Conservation (phyloP, 176 grass and related monocot genomes). For the Thalia dealbata region DNA sequence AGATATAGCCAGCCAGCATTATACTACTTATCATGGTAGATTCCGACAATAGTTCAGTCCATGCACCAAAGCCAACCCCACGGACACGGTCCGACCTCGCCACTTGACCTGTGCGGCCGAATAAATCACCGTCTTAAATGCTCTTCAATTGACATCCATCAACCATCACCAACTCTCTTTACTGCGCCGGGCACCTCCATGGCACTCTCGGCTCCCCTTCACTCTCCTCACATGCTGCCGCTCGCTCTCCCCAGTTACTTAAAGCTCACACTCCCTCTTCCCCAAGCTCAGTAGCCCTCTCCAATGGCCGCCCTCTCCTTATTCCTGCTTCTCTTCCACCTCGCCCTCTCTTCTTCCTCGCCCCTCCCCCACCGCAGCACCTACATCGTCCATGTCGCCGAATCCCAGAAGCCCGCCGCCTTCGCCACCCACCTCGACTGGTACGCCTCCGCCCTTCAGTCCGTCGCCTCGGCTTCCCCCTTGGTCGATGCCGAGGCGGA, state of each 20-base stretch:
- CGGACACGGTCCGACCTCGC: neutral
- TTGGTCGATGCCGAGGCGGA: constrained; percentile 15
- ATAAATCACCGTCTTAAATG: neutral
- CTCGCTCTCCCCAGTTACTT: neutral
- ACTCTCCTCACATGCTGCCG: neutral
- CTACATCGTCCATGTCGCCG: constrained; percentile 82
- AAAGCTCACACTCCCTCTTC: neutral
- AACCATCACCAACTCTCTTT: constrained; percentile 6
- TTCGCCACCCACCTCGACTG: constrained; percentile 63
- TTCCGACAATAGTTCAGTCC: too few species aligned
- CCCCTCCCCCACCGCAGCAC: constrained; percentile 20
- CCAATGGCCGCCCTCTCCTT: neutral
- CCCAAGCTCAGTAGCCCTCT: neutral
- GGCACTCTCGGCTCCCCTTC: neutral
- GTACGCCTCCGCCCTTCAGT: constrained; percentile 64
- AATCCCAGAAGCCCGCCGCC: constrained; percentile 53
- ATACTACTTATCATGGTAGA: neutral
- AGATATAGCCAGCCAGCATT: too few species aligned
- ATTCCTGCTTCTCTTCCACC: neutral
- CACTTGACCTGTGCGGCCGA: neutral
- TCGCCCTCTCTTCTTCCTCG: neutral
- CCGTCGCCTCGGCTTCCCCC: constrained; percentile 21
- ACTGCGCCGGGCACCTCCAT: neutral
- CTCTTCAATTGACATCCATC: neutral
- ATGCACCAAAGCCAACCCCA: too few species aligned